Conservation (phyloP, 23 red algal species). For the Pyropia haitanensis region DNA sequence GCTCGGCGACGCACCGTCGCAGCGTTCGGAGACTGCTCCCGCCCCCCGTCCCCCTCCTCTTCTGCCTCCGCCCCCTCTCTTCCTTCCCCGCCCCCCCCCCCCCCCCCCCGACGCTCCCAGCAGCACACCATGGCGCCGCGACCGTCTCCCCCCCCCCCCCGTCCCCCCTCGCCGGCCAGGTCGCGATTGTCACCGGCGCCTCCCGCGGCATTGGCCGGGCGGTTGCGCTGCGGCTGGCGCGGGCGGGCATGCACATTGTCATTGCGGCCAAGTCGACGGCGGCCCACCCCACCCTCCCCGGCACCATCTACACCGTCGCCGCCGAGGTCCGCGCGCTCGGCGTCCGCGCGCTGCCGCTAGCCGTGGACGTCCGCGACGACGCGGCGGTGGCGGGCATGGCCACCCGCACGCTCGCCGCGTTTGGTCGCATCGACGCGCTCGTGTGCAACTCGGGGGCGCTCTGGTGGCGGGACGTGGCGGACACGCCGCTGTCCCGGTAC, state of each 20-base stretch:
- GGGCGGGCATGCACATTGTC: slow-evolving; percentile 56
- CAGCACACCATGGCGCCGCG: background rate
- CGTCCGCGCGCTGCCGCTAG: slow-evolving; percentile 50
- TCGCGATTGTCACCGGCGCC: slow-evolving; percentile 83
- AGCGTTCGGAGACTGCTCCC: too few relatives aligned
- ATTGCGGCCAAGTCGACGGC: slow-evolving; percentile 67
- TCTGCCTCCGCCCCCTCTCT: too few relatives aligned
- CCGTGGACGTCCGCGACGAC: slow-evolving; percentile 80
- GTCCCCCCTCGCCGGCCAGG: slow-evolving; percentile 31
- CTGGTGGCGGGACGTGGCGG: slow-evolving; percentile 89
- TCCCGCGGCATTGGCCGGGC: slow-evolving; percentile 89
- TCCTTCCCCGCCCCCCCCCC: too few relatives aligned
- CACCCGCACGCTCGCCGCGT: slow-evolving; percentile 14
- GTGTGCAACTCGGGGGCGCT: slow-evolving; percentile 94
- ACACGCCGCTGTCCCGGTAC: slow-evolving; percentile 79
- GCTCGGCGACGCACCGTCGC: too few relatives aligned
- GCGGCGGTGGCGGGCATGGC: slow-evolving; percentile 56
- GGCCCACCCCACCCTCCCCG: slow-evolving; percentile 56
- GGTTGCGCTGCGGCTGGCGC: slow-evolving; percentile 64
- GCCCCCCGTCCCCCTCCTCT: too few relatives aligned
- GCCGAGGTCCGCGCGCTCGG: slow-evolving; percentile 68
- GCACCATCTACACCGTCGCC: slow-evolving; percentile 90
- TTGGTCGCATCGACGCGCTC: slow-evolving; percentile 75
- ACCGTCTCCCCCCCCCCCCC: background rate
- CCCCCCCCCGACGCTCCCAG: too few relatives aligned